Percentiles rank a stretch among this genome's conserved stretches.
Evolutionary conservation across 257 asterid species (phyloP).

Genomic region (Scutellaria minor): DNA sequence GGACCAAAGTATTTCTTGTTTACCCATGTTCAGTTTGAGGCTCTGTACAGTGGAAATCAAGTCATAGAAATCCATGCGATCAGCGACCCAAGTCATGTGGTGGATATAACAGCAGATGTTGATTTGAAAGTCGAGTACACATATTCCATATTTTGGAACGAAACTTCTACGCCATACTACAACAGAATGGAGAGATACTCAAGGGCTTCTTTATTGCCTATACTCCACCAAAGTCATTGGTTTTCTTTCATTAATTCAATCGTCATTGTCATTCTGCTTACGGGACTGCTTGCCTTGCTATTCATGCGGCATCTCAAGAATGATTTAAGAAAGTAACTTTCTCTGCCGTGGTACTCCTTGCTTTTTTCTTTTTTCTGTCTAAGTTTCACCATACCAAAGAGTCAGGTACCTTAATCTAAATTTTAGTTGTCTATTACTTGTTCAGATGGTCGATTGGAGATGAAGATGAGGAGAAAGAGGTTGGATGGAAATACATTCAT

Average conservation of each 20-base stretch:
- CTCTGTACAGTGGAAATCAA: constrained; percentile 66
- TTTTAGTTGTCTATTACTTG: constrained; percentile 26
- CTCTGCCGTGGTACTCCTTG: constrained; percentile 34
- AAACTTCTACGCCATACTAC: constrained; percentile 48
- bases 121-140: constrained; percentile 62
- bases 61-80: constrained; percentile 75
- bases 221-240: constrained; percentile 68
- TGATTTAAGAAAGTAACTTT: constrained; percentile 74
- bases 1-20: constrained; percentile 67
- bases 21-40: constrained; percentile 71
- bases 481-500: constrained; percentile 77
- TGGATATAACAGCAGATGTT: constrained; percentile 68
- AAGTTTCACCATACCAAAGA: constrained; percentile 24
- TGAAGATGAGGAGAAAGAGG: constrained; percentile 88
- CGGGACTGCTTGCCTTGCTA: constrained; percentile 62
- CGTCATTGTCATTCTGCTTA: constrained; percentile 59
- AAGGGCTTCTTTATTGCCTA: constrained; percentile 57
- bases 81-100: constrained; percentile 69
- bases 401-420: constrained; percentile 15
- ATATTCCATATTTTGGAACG: constrained; percentile 70
- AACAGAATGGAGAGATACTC: constrained; percentile 73
- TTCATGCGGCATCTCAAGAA: constrained; percentile 72
- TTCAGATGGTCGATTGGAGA: constrained; percentile 70
- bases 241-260: constrained; percentile 69
- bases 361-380: constrained; percentile 16